Evolutionary conservation across 2,329 filamentous ascomycete species (phyloP).

Genomic region (Colletotrichum eleusines): DNA sequence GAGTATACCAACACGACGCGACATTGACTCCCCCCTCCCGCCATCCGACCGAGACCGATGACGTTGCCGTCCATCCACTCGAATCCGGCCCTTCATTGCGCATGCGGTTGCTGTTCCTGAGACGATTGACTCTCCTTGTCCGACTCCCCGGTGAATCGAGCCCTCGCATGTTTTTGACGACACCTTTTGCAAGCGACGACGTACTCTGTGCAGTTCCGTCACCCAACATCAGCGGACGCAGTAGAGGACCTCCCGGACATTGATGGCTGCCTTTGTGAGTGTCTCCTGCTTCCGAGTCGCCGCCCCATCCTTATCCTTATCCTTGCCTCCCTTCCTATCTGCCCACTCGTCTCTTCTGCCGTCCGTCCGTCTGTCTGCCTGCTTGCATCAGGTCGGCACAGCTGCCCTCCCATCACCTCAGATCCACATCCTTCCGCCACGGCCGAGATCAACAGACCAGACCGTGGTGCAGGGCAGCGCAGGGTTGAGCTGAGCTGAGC

Average conservation of each 20-base stretch:
- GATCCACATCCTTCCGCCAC: slow-evolving; percentile 11
- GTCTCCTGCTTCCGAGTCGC: slow-evolving; percentile 4
- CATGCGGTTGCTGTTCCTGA: slow-evolving; percentile 15
- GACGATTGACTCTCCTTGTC: neutral
- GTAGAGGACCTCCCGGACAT: slow-evolving; percentile 36
- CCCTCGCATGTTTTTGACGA: neutral
- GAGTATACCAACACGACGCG: slow-evolving; percentile 5
- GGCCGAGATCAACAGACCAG: slow-evolving; percentile 1
- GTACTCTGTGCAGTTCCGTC: slow-evolving; percentile 5
- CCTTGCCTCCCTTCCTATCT: slow-evolving; percentile 1
- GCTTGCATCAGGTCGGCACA: neutral
- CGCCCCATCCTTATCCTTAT: slow-evolving; percentile 9
- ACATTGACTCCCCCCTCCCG: neutral
- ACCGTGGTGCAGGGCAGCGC: neutral
- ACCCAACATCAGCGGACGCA: slow-evolving; percentile 26
- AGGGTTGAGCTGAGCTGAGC: neutral
- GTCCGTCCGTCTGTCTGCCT: too few species aligned
- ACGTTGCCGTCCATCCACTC: slow-evolving; percentile 27
- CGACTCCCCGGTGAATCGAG: neutral
- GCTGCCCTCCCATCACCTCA: neutral
- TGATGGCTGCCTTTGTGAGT: slow-evolving; percentile 48
- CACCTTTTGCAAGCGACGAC: neutral
- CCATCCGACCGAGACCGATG: slow-evolving; percentile 28
- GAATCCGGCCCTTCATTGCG: slow-evolving; percentile 17
- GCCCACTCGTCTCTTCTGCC: neutral